Evolutionary conservation across 345 rosid genomes (phyloP).

Genomic region (Laguncularia racemosa): DNA sequence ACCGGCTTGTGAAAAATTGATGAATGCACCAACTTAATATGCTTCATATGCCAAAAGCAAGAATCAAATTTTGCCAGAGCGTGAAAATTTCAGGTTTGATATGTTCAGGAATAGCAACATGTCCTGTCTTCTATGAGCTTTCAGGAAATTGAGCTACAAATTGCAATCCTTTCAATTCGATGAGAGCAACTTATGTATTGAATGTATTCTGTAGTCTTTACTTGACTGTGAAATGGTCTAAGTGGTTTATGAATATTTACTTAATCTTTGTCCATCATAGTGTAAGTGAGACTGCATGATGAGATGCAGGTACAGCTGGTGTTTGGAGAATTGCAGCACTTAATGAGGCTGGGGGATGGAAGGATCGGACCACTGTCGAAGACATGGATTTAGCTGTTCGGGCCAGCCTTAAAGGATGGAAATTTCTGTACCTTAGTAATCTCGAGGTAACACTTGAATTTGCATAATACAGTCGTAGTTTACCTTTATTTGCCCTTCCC

Average conservation of each 20-base stretch:
- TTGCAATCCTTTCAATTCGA: too few relatives aligned
- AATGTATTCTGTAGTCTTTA: too few relatives aligned
- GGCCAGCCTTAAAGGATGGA: slow-evolving; percentile 98
- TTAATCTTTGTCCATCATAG: too few relatives aligned
- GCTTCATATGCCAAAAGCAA: neutral
- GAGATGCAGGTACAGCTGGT: slow-evolving; percentile 75
- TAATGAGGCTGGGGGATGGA: slow-evolving; percentile 98
- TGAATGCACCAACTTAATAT: neutral
- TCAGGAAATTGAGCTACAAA: too few relatives aligned
- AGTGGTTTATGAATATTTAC: too few relatives aligned
- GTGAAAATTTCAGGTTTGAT: neutral
- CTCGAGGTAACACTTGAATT: slow-evolving; percentile 37
- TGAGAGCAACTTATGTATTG: too few relatives aligned
- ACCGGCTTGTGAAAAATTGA: neutral
- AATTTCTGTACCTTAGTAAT: slow-evolving; percentile 65
- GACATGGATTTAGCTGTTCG: slow-evolving; percentile 98
- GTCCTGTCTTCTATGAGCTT: too few relatives aligned
- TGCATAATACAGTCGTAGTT: neutral
- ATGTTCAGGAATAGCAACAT: too few relatives aligned
- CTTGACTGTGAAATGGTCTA: too few relatives aligned
- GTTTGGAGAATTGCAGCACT: slow-evolving; percentile 88
- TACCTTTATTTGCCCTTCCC: too few relatives aligned
- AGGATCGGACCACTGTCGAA: slow-evolving; percentile 96
- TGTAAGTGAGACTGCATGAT: too few relatives aligned
- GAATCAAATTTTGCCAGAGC: neutral